Percentiles rank a stretch among this genome's conserved stretches.
Evolutionary conservation across 768 basidiomycete genomes (phyloP).

Genomic region (Daedaleopsis sinensis): DNA sequence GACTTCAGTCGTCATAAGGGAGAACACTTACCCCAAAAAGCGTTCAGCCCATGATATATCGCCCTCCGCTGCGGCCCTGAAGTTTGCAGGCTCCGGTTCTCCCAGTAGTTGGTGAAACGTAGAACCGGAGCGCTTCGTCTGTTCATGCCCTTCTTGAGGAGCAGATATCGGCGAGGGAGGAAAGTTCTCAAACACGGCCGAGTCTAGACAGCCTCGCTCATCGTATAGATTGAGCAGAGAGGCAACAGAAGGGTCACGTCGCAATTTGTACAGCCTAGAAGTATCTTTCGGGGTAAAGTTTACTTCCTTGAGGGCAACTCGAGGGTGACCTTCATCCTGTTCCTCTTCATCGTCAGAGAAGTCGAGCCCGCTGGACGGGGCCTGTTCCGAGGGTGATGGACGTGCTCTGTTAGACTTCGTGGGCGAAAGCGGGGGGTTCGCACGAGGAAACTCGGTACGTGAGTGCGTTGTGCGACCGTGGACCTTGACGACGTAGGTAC

Average conservation of each 20-base stretch:
- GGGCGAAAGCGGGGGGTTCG: conserved; percentile 44
- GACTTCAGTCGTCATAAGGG: background rate
- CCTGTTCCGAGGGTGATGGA: conserved; percentile 18
- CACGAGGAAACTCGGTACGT: conserved; percentile 66
- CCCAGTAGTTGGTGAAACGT: conserved; percentile 77
- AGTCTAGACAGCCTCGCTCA: conserved; percentile 64
- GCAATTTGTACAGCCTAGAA: conserved; percentile 59
- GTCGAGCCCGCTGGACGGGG: conserved; percentile 17
- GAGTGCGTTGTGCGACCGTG: conserved; percentile 62
- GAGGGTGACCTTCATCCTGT: conserved; percentile 14
- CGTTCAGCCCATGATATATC: conserved; percentile 88
- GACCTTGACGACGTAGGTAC: conserved; percentile 76
- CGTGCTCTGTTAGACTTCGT: conserved; percentile 28
- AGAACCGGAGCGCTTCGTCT: conserved; percentile 65
- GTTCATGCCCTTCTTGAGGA: conserved; percentile 46
- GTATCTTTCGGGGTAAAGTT: conserved; percentile 48
- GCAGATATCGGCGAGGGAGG: conserved; percentile 31
- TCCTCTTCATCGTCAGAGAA: conserved; percentile 24
- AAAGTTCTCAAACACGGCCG: conserved; percentile 67
- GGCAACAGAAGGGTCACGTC: conserved; percentile 78
- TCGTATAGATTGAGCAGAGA: conserved; percentile 77
- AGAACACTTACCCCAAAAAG: conserved; percentile 57
- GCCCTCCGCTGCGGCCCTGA: conserved; percentile 53
- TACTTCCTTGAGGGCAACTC: conserved; percentile 29
- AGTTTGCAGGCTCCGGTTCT: conserved; percentile 39